Conservation (phyloP, 257 asterid genomes). For the Linderniella brevidens region DNA sequence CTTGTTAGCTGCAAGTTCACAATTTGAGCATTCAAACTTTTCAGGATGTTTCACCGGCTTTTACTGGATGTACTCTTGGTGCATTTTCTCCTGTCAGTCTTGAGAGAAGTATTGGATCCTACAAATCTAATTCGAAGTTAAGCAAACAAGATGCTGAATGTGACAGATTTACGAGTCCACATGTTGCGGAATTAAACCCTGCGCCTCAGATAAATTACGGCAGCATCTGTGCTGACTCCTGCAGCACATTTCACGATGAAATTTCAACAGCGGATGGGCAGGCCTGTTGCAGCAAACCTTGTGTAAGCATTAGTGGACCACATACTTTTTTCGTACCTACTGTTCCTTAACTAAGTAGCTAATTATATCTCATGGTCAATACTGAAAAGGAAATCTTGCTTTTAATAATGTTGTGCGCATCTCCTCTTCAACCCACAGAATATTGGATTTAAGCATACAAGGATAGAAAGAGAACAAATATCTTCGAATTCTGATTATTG, state of each 20-base stretch:
- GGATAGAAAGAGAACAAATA: too few relatives aligned
- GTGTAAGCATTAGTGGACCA: constrained; percentile 29
- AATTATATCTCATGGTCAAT: constrained; percentile 8
- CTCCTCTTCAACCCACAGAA: too few relatives aligned
- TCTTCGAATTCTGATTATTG: too few relatives aligned
- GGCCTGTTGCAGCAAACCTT: constrained; percentile 25
- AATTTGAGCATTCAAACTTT: constrained; percentile 12
- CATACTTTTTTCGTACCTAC: constrained; percentile 3
- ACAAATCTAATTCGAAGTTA: constrained; percentile 27
- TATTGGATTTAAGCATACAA: too few relatives aligned
- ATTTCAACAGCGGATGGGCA: constrained; percentile 16
- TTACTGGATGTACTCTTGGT: constrained; percentile 29
- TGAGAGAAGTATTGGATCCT: constrained; percentile 37
- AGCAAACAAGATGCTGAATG: constrained; percentile 17
- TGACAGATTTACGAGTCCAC: constrained; percentile 20
- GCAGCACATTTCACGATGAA: constrained; percentile 17
- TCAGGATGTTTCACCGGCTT: constrained; percentile 51
- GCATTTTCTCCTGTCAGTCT: constrained; percentile 22
- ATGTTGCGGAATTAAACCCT: constrained; percentile 17
- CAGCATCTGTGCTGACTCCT: constrained; percentile 18
- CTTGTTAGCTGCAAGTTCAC: constrained; percentile 4
- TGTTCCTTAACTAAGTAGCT: constrained; percentile 8
- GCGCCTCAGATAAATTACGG: constrained; percentile 20
- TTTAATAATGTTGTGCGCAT: too few relatives aligned
- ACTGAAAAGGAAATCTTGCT: neutral